These are phyloP conservation scores for Mangifera indica DNA, from an alignment of 345 rosid genomes.

Conservation along the genomic window DNA sequence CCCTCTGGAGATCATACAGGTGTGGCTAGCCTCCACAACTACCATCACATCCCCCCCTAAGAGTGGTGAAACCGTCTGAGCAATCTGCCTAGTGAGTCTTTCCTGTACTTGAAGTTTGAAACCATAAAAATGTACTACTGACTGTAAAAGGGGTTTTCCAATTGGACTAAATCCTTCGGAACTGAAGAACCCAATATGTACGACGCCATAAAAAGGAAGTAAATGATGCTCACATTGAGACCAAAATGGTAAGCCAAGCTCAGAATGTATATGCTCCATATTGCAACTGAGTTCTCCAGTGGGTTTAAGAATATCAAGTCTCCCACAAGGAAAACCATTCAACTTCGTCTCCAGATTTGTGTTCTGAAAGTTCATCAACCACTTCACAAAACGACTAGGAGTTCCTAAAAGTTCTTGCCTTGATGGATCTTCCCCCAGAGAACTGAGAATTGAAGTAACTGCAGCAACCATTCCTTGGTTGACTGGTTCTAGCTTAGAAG, in stretches of 20 bases:
- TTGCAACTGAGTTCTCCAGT: constrained; percentile 31
- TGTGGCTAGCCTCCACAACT: constrained; percentile 83
- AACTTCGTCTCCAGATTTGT: constrained; percentile 60
- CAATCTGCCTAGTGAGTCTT: constrained; percentile 85
- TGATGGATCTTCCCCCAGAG: constrained; percentile 88
- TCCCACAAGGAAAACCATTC: constrained; percentile 41
- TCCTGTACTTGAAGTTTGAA: constrained; percentile 99
- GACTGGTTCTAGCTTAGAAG: constrained; percentile 33
- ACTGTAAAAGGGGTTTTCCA: constrained; percentile 56
- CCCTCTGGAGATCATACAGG: constrained; percentile 95
- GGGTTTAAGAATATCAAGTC: constrained; percentile 24
- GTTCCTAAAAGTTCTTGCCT: constrained; percentile 84
- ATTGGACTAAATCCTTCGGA: constrained; percentile 47
- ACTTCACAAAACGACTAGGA: constrained; percentile 64
- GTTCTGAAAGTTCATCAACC: constrained; percentile 85
- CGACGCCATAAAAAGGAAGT: constrained; percentile 91
- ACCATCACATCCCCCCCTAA: constrained; percentile 87
- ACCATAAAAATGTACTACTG: constrained; percentile 80
- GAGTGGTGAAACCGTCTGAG: constrained; percentile 65
- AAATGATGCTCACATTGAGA: constrained; percentile 97
- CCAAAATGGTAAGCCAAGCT: constrained; percentile 72
- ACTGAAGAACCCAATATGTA: constrained; percentile 73
- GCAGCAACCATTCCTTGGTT: constrained; percentile 64
- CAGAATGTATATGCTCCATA: constrained; percentile 47
- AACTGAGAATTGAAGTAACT: constrained; percentile 60